Conservation (phyloP, 352 stramenopile genomes). For the Phytopythium ostracodes region DNA sequence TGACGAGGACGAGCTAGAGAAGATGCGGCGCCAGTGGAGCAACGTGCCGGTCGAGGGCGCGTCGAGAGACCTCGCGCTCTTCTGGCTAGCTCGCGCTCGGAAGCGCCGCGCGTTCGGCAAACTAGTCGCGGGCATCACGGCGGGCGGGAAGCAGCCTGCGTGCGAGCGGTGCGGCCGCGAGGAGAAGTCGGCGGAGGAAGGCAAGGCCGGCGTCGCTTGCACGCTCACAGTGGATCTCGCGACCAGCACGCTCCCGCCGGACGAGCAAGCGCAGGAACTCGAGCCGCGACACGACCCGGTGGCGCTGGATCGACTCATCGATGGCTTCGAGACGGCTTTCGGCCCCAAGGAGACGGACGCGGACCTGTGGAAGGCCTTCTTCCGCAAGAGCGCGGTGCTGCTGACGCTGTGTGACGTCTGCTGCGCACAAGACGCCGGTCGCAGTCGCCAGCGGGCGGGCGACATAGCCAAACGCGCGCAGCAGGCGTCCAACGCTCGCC, state of each 20-base stretch:
- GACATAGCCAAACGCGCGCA: conserved; percentile 51
- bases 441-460: conserved; percentile 21
- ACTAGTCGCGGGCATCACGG: conserved; percentile 80
- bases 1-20: conserved; percentile 89
- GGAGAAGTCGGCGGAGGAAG: conserved; percentile 26
- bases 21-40: conserved; percentile 82
- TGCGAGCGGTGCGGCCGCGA: conserved; percentile 83
- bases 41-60: conserved; percentile 80
- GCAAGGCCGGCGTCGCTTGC: conserved; percentile 36
- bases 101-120: conserved; percentile 92
- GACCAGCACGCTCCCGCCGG: conserved; percentile 13
- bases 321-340: conserved; percentile 78
- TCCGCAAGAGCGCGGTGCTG: conserved; percentile 91
- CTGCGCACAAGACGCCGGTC: conserved; percentile 26
- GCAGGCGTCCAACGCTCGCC: conserved; percentile 10
- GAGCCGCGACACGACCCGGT: conserved; percentile 61
- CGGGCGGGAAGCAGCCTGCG: conserved; percentile 74
- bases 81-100: conserved; percentile 91
- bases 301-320: conserved; percentile 76
- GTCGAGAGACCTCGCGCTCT: conserved; percentile 86
- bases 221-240: conserved; percentile 83
- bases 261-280: conserved; percentile 20
- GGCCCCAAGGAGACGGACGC: conserved; percentile 82
- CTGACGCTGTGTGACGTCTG: conserved; percentile 95
- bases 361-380: conserved; percentile 96